These are phyloP conservation scores for Pythium coloratum DNA, from an alignment of 352 stramenopile species.

Conservation along the genomic window DNA sequence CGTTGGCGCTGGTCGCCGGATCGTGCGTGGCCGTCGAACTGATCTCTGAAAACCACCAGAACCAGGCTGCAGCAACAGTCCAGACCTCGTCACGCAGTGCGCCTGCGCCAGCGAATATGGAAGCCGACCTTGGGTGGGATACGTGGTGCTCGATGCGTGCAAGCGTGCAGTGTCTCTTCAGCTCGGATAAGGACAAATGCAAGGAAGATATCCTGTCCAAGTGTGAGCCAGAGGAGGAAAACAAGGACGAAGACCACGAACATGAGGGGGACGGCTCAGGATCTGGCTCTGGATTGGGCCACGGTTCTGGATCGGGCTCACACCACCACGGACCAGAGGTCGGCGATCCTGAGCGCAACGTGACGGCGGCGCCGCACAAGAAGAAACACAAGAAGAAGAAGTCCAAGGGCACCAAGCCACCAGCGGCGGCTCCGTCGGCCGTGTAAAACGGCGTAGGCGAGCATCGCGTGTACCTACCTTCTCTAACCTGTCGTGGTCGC, in stretches of 20 bases:
- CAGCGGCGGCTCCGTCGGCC: no score
- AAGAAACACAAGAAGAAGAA: not conserved
- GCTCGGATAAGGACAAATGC: constrained; percentile 30
- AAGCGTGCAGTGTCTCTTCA: constrained; percentile 29
- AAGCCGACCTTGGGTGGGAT: constrained; percentile 30
- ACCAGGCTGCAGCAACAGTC: not conserved
- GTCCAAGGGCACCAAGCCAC: not conserved
- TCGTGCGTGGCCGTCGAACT: constrained; percentile 32
- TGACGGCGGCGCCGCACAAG: not conserved
- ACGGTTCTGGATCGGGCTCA: not conserved
- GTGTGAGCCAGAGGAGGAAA: not conserved
- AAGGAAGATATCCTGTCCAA: constrained; percentile 21
- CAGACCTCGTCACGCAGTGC: constrained; percentile 9
- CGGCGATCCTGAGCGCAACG: not conserved
- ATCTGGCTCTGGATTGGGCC: not conserved
- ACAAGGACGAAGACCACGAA: not conserved
- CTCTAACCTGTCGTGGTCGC: no score
- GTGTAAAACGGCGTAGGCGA: no score
- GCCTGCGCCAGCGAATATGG: constrained; percentile 11
- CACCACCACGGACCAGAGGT: not conserved
- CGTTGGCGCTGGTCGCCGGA: constrained; percentile 21
- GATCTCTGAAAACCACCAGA: constrained; percentile 13
- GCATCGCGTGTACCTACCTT: no score
- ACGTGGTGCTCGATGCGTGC: constrained; percentile 32
- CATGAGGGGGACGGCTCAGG: not conserved